Conservation (phyloP, 345 rosid genomes). For the Gossypioides kirkii region DNA sequence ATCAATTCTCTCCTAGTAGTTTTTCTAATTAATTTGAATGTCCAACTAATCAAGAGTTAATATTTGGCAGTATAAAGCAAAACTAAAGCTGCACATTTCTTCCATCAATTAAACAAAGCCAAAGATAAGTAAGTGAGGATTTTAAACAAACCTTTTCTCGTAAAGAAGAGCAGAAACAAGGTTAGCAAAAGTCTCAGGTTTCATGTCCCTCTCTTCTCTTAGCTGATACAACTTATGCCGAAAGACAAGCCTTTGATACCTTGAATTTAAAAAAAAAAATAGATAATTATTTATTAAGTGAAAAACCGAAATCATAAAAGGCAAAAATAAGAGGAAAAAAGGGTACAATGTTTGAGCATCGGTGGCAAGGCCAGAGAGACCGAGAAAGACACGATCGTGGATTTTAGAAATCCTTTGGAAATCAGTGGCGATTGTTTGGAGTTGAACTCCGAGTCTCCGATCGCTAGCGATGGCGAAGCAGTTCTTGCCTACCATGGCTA, state of each 20-base stretch:
- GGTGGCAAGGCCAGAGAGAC: conserved; percentile 91
- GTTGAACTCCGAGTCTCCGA: conserved; percentile 86
- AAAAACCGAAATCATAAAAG: neutral
- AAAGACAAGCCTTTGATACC: conserved; percentile 87
- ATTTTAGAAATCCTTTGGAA: conserved; percentile 77
- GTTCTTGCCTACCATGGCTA: conserved; percentile 98
- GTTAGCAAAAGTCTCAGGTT: conserved; percentile 97
- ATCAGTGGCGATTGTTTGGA: conserved; percentile 92
- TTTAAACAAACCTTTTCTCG: conserved; percentile 69
- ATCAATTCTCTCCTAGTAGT: no score
- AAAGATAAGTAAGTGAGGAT: neutral
- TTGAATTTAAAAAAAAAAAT: conserved; percentile 26
- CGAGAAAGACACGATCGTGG: conserved; percentile 80
- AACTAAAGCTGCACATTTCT: neutral
- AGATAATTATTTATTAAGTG: neutral
- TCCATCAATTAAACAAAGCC: neutral
- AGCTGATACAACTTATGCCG: conserved; percentile 87
- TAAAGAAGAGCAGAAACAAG: conserved; percentile 90
- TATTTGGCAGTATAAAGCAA: neutral
- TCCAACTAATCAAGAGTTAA: neutral
- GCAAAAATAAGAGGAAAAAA: neutral
- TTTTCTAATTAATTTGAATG: neutral
- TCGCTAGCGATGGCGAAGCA: conserved; percentile 98
- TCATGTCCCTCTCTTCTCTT: conserved; percentile 95
- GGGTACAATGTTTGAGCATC: conserved; percentile 85